Evolutionary conservation across 257 asterid species (phyloP).

Genomic region (Solanum habrochaites): DNA sequence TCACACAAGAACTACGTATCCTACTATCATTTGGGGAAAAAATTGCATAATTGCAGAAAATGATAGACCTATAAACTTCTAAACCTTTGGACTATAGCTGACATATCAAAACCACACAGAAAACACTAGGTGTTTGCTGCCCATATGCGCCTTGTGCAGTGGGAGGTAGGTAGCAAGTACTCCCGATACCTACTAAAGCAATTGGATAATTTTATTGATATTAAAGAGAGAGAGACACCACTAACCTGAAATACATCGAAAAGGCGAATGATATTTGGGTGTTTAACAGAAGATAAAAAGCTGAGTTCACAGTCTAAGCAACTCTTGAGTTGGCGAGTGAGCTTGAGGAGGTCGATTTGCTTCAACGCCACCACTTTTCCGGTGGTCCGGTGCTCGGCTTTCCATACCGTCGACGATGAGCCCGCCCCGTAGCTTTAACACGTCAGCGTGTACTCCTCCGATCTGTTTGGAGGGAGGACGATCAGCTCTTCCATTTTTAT

Average conservation of each 20-base stretch:
- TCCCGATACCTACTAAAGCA: background rate
- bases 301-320: slow-evolving; percentile 40
- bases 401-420: slow-evolving; percentile 30
- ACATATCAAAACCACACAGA: too few relatives aligned
- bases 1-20: background rate
- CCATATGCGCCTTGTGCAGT: too few relatives aligned
- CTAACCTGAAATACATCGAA: slow-evolving; percentile 29
- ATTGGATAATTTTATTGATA: background rate
- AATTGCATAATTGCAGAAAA: too few relatives aligned
- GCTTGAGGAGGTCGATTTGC: slow-evolving; percentile 21
- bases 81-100: too few relatives aligned
- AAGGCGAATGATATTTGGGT: slow-evolving; percentile 52
- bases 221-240: background rate
- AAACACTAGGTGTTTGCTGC: too few relatives aligned
- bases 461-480: background rate
- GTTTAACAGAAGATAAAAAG: slow-evolving; percentile 45
- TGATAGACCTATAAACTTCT: too few relatives aligned
- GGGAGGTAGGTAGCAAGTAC: too few relatives aligned
- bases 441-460: slow-evolving; percentile 23
- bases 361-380: slow-evolving; percentile 37
- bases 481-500: background rate
- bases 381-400: slow-evolving; percentile 27
- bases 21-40: too few relatives aligned
- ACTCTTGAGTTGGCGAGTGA: slow-evolving; percentile 28
- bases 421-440: slow-evolving; percentile 31